These are phyloP conservation scores for Serendipita indica DNA, from an alignment of 768 basidiomycete species.

Conservation along the genomic window DNA sequence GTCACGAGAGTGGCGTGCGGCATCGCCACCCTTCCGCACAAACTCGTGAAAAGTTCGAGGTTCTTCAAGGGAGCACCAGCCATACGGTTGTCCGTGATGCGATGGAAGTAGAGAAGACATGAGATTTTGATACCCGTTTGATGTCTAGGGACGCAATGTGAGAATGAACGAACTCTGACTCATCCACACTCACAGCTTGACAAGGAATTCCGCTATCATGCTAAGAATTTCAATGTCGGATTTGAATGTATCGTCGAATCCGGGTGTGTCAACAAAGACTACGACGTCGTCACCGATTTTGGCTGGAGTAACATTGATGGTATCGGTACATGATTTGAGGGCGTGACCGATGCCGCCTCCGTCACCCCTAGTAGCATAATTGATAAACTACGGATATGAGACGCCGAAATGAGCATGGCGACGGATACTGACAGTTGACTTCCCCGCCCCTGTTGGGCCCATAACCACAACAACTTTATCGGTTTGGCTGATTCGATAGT, in stretches of 20 bases:
- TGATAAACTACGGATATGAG: background rate
- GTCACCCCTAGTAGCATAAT: background rate
- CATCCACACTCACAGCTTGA: conserved; percentile 7
- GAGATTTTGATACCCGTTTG: conserved; percentile 19
- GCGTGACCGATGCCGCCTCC: background rate
- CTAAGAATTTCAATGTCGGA: conserved; percentile 18
- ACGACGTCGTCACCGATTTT: conserved; percentile 2
- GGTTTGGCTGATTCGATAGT: background rate
- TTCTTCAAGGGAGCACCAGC: conserved; percentile 27
- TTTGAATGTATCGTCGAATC: conserved; percentile 18
- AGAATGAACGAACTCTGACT: conserved; percentile 5
- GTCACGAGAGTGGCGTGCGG: conserved; percentile 38
- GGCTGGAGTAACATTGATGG: background rate
- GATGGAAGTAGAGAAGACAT: conserved; percentile 28
- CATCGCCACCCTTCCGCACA: conserved; percentile 38
- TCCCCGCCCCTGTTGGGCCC: background rate
- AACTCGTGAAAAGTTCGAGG: conserved; percentile 36
- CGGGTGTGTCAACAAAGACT: conserved; percentile 18
- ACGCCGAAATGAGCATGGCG: background rate
- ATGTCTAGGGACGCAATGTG: conserved; percentile 17
- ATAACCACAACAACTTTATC: background rate
- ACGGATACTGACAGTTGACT: background rate
- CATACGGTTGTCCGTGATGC: conserved; percentile 29
- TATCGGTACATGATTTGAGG: background rate
- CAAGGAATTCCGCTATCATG: conserved; percentile 13